Conservation (phyloP, 306 rosid genomes). For the Quercus bicolor region DNA sequence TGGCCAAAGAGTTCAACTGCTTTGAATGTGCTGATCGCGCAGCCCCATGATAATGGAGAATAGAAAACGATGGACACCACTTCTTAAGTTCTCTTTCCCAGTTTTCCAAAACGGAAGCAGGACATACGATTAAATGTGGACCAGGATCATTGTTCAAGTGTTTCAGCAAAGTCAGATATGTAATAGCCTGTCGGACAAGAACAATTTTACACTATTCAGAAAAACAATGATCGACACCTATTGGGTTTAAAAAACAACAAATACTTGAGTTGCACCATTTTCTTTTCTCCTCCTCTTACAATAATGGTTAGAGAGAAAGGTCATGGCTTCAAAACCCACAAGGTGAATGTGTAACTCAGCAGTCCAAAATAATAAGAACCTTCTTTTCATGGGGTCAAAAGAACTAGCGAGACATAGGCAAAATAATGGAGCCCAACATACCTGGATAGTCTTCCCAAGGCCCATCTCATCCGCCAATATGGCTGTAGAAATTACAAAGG, state of each 20-base stretch:
- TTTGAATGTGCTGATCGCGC: slow-evolving; percentile 67
- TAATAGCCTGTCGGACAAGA: slow-evolving; percentile 68
- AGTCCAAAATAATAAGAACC: too few relatives aligned
- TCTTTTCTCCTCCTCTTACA: too few relatives aligned
- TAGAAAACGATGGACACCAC: slow-evolving; percentile 90
- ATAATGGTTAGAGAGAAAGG: too few relatives aligned
- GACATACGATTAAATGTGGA: slow-evolving; percentile 97
- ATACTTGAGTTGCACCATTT: too few relatives aligned
- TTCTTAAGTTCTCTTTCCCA: slow-evolving; percentile 92
- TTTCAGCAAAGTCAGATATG: slow-evolving; percentile 76
- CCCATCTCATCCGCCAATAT: slow-evolving; percentile 99
- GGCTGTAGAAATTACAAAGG: slow-evolving; percentile 50
- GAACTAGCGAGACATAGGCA: slow-evolving; percentile 12
- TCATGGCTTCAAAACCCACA: too few relatives aligned
- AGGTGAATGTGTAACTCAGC: too few relatives aligned
- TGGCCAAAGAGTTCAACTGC: slow-evolving; percentile 75
- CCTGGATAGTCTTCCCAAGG: slow-evolving; percentile 96
- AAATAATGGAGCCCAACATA: slow-evolving; percentile 23
- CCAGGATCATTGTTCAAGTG: slow-evolving; percentile 82
- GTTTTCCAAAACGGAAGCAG: slow-evolving; percentile 98
- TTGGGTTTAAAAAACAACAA: too few relatives aligned
- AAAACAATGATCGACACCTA: background rate
- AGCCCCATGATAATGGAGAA: slow-evolving; percentile 89
- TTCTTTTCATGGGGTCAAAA: background rate
- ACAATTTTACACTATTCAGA: slow-evolving; percentile 21